Percentiles rank a stretch among this genome's conserved stretches.
Conservation (phyloP, 352 stramenopile species). For the Globisporangium solare region DNA sequence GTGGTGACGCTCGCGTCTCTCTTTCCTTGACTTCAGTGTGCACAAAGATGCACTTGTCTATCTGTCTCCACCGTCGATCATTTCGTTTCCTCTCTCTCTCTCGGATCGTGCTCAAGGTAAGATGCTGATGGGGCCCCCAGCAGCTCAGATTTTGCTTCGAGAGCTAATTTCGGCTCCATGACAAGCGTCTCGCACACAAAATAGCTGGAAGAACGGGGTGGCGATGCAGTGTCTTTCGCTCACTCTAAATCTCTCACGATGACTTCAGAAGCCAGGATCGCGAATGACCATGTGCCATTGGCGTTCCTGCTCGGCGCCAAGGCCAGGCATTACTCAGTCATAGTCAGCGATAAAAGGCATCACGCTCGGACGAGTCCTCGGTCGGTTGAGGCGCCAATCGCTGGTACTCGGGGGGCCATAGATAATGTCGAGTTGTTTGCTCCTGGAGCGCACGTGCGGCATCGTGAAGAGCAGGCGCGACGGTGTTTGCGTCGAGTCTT, state of each 20-base stretch:
- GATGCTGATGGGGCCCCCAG: background rate
- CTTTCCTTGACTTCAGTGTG: background rate
- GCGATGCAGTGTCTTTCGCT: too few relatives aligned
- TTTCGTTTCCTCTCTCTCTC: too few relatives aligned
- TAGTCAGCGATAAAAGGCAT: too few relatives aligned
- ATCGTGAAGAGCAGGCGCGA: conserved; percentile 34
- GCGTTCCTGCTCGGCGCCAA: conserved; percentile 57
- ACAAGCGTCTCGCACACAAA: too few relatives aligned
- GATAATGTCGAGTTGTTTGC: conserved; percentile 9
- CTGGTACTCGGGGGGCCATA: too few relatives aligned
- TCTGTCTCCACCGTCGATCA: too few relatives aligned
- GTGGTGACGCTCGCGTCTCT: conserved; percentile 4
- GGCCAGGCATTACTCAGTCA: conserved; percentile 28
- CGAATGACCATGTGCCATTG: conserved; percentile 56
- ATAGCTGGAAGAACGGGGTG: too few relatives aligned
- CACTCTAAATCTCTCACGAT: conserved; percentile 6
- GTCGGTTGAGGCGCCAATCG: too few relatives aligned
- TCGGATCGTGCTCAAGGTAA: background rate
- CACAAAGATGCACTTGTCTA: background rate
- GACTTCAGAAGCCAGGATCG: conserved; percentile 16
- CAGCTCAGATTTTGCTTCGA: background rate
- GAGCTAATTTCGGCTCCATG: background rate
- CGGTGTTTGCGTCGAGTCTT: conserved; percentile 31
- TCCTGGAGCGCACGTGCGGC: conserved; percentile 18
- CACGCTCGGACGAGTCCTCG: too few relatives aligned